Evolutionary conservation across 345 rosid species (phyloP), one percentile per base, ranked within the genome.

Genomic region (Citrus reticulata): DNA sequence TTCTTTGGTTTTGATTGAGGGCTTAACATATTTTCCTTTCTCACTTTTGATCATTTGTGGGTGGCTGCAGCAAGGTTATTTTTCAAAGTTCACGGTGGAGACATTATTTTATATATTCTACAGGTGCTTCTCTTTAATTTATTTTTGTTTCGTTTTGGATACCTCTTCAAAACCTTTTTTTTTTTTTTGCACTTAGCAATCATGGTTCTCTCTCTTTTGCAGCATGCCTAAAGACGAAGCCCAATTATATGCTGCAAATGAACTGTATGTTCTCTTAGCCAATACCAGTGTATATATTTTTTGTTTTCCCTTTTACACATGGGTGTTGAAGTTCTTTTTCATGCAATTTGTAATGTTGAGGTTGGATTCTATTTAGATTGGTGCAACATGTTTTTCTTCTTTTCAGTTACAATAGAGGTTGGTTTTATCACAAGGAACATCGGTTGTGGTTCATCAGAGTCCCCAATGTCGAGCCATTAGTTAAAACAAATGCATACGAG

Each of bases 211-310:
- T 25, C 35, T 72, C 62, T 68, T 72, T 77, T 84, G 75, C 93
- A 97, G 98, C 93, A 92, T 97, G 98, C 98, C 99, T 17, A 94
- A 88, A 88, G 99, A 97, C 29, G 99, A 94, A 84, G 98, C 95
- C 62, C 99, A 97, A 74, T 81, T 97, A 70, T 81, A 84, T 72
- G 99, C 99, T 46, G 97, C 99, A 57, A 89, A 92, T 75, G 98
- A 94, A 92, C 98, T 97, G 98, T 93, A 91, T 75, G 98, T 74
- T 81, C 77, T 72, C 82, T 67, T 61, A 46, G 17, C 79, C 42
- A 5, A 25, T 29, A 9, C 27, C 3, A 10, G 20, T 72, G 22
- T 29, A 6, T 37, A 27, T 58, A 34, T 34, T 42, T 22, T 78
- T 67, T 25, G 3, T 58, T 63, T 64, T 17, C 67, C n/a, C 19